phyloP scores from a whole-genome alignment of 352 stramenopile genomes.

The Pythium insidiosum region DNA sequence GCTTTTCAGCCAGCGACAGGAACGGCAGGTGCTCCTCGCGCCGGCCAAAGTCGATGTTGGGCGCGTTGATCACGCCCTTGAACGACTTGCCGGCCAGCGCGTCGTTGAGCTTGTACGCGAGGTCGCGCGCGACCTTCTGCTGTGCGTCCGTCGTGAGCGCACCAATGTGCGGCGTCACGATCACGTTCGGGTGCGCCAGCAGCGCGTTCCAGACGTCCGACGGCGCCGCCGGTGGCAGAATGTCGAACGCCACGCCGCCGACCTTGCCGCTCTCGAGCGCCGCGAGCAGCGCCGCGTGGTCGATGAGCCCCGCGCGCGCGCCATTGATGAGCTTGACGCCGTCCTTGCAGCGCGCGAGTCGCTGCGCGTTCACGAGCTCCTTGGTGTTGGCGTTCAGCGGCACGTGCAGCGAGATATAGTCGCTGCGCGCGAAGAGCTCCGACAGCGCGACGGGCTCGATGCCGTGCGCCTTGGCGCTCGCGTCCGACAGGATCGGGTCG shows the following conservation, averaged over 20 bases:
- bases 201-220: constrained; percentile 62
- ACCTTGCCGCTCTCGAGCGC: constrained; percentile 82
- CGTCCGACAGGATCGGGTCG: constrained; percentile 88
- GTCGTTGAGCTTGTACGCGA: constrained; percentile 89
- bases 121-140: constrained; percentile 85
- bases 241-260: constrained; percentile 64
- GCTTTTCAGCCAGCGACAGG: constrained; percentile 87
- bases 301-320: constrained; percentile 90
- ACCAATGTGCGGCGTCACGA: constrained; percentile 93
- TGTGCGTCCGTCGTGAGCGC: constrained; percentile 93
- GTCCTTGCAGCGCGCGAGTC: constrained; percentile 86
- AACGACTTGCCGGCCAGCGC: constrained; percentile 91
- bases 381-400: constrained; percentile 93
- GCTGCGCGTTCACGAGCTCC: constrained; percentile 82
- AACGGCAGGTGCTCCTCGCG: constrained; percentile 77
- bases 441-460: constrained; percentile 80
- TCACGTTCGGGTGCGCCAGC: constrained; percentile 84
- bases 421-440: constrained; percentile 86
- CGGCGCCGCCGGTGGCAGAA: constrained; percentile 37
- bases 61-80: constrained; percentile 93
- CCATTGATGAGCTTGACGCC: constrained; percentile 93
- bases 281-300: constrained; percentile 86
- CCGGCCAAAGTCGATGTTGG: constrained; percentile 85
- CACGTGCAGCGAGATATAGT: constrained; percentile 96
- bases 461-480: constrained; percentile 62